Evolutionary conservation across 306 rosid genomes (phyloP), one percentile per base, ranked within the genome.

Genomic region (Quercus wislizeni): DNA sequence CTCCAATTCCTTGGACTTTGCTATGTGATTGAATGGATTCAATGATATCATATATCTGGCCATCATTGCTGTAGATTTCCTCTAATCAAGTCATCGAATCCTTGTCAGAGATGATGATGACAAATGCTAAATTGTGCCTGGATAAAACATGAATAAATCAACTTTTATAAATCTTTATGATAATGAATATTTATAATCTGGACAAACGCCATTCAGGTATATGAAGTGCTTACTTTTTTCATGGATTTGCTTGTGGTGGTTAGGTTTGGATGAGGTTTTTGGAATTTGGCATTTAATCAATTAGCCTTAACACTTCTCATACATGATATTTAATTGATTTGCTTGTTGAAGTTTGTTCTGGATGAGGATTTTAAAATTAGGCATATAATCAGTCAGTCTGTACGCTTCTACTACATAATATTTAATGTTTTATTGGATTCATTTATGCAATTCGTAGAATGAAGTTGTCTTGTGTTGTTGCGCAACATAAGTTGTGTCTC

Each of bases 1-100:
- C 62, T 62, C 68, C 75, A 18, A 51, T 77, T 69, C 68, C 11
- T 31, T 68, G 77, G 61, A 41, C 31, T 69, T 30, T 59, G 61
- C 71, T 21, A 30, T 68, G 35, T 33, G 79, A 33, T 33, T 31
- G 15, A 67, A 17, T 23, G 33, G 71, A 67, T 17, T 18, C 71
- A 67, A 33, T 33, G 25, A 33, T 21, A 67, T 63, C 54, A 59
- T 59, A 4, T 4, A 3, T 67, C 21, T 55, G 3, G 68, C 9
- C n/a, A n/a, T 55, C 35, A 17, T 51, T 76, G 68, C 46, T 3
- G 72, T 27, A 11, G 43, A 64, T 35, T 41, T 30, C 41, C 11
- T 73, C 52, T 49, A 55, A 9, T 73, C 27, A 18, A 73, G 67
- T 35, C 14, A 30, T 49, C 30, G 30, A 5, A 65, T 73, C 69